phyloP scores from a whole-genome alignment of 2,329 filamentous ascomycete genomes.

The Phyllosticta citribraziliensis region DNA sequence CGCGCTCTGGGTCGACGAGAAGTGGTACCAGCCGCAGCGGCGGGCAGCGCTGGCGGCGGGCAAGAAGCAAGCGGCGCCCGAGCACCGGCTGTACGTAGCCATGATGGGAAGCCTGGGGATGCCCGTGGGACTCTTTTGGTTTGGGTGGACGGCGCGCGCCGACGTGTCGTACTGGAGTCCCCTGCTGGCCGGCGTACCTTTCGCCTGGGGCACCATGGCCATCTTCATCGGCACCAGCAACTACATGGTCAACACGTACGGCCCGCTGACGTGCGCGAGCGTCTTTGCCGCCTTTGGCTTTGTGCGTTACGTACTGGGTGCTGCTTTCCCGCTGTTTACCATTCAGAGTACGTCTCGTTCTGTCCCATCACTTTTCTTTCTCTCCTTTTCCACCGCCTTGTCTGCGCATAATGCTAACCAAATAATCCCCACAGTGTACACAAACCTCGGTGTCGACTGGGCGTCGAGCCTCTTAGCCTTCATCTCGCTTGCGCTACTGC shows the following conservation, averaged over 20 bases:
- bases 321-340: slow-evolving; percentile 13
- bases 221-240: slow-evolving; percentile 25
- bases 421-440: slow-evolving; percentile 10
- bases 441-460: neutral
- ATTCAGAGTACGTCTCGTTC: neutral
- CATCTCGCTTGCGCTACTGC: slow-evolving; percentile 12
- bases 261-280: slow-evolving; percentile 23
- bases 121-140: slow-evolving; percentile 28
- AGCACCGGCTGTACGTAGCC: slow-evolving; percentile 25
- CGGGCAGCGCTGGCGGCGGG: neutral
- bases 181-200: slow-evolving; percentile 22
- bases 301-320: slow-evolving; percentile 27
- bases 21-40: slow-evolving; percentile 21
- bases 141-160: slow-evolving; percentile 28
- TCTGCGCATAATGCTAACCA: neutral
- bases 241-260: slow-evolving; percentile 25
- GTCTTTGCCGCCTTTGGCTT: slow-evolving; percentile 31
- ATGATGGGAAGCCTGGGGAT: slow-evolving; percentile 27
- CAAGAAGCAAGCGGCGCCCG: slow-evolving; percentile 16
- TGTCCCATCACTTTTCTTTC: neutral
- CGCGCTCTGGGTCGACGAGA: slow-evolving; percentile 19
- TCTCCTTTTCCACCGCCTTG: neutral
- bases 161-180: slow-evolving; percentile 28
- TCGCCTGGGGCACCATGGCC: slow-evolving; percentile 18
- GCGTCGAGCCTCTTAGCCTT: slow-evolving; percentile 2